These are phyloP conservation scores for Microbotryum silenes-acaulis DNA, from an alignment of 1,284 basidiomycete genomes.

Conservation along the genomic window DNA sequence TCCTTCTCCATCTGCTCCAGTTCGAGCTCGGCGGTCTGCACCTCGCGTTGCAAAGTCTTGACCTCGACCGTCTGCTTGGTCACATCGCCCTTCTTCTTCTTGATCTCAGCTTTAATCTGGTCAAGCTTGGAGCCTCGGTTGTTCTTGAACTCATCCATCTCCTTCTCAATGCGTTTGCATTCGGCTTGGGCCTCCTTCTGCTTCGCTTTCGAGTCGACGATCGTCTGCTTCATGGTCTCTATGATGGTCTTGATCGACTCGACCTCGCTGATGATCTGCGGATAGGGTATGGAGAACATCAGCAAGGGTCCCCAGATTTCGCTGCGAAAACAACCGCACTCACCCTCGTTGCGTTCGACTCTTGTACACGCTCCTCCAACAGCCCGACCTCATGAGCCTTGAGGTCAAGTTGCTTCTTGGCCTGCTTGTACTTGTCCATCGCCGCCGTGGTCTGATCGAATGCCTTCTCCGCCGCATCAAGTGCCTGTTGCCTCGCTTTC, in stretches of 20 bases:
- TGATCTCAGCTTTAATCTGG: conserved; percentile 80
- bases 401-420: conserved; percentile 70
- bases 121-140: conserved; percentile 96
- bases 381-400: conserved; percentile 79
- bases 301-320: background rate
- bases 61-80: conserved; percentile 72
- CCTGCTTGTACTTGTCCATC: conserved; percentile 61
- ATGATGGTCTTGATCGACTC: conserved; percentile 63
- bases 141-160: conserved; percentile 97
- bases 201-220: conserved; percentile 62
- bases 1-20: conserved; percentile 80
- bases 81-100: conserved; percentile 68
- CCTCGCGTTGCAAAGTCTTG: conserved; percentile 80
- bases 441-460: conserved; percentile 52
- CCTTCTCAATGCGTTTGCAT: conserved; percentile 77
- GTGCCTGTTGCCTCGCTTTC: conserved; percentile 45
- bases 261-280: conserved; percentile 71
- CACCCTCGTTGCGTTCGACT: conserved; percentile 81
- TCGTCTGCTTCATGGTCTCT: conserved; percentile 56
- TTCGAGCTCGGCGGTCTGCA: conserved; percentile 79
- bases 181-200: conserved; percentile 70
- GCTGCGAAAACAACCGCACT: conserved; percentile 33
- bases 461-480: conserved; percentile 55
- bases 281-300: background rate
- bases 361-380: conserved; percentile 74